These are phyloP conservation scores for Phytopythium ostracodes DNA, from an alignment of 352 stramenopile species.

Conservation along the genomic window DNA sequence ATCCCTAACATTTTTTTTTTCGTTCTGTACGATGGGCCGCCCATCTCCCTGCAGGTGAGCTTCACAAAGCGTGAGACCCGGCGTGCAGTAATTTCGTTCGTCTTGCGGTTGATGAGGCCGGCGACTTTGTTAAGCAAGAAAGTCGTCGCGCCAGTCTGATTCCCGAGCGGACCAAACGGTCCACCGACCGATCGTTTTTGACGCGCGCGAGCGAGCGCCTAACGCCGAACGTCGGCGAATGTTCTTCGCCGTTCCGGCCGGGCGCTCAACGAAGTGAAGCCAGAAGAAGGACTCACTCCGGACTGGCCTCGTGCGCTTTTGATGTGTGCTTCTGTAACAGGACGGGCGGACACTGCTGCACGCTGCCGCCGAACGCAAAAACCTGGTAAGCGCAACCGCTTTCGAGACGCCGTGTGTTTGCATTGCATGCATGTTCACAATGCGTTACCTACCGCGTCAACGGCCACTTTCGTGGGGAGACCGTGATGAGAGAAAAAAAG, in stretches of 20 bases:
- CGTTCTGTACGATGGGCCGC: neutral
- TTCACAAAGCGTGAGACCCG: too few relatives aligned
- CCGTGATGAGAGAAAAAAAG: neutral
- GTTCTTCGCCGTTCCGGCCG: constrained; percentile 1
- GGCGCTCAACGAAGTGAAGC: neutral
- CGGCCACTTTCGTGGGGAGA: neutral
- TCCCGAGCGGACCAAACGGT: neutral
- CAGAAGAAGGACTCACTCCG: neutral
- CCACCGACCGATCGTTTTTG: too few relatives aligned
- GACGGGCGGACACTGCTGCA: constrained; percentile 35
- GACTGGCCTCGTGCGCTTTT: neutral
- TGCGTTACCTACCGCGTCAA: neutral
- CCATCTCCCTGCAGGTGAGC: constrained; percentile 1
- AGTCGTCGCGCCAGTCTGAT: neutral
- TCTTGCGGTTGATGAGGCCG: too few relatives aligned
- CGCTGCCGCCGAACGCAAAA: constrained; percentile 19
- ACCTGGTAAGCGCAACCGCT: constrained; percentile 16
- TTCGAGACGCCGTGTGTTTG: neutral
- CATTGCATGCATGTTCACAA: too few relatives aligned
- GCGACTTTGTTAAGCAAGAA: constrained; percentile 1
- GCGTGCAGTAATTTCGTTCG: too few relatives aligned
- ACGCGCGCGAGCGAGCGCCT: too few relatives aligned
- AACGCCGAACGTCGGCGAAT: neutral
- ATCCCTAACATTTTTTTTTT: neutral
- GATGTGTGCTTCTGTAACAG: constrained; percentile 11